These are phyloP conservation scores for Alternaria sp. DNA, from an alignment of 2,329 filamentous ascomycete species.

Conservation along the genomic window DNA sequence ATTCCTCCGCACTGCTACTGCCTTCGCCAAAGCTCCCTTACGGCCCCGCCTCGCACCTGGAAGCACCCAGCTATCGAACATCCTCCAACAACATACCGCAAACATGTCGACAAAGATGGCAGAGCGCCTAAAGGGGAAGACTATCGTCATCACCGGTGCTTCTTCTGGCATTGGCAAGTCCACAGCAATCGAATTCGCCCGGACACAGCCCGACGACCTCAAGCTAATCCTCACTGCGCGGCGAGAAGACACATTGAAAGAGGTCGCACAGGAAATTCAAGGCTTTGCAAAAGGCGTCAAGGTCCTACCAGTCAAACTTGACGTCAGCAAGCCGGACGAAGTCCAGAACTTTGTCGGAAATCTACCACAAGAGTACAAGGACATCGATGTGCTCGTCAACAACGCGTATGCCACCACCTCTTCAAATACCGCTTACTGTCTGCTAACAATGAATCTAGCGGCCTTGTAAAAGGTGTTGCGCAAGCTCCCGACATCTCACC, in stretches of 20 bases:
- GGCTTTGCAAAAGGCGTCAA: constrained; percentile 76
- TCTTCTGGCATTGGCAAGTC: constrained; percentile 88
- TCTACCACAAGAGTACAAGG: constrained; percentile 80
- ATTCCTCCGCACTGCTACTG: constrained; percentile 23
- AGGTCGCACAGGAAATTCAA: constrained; percentile 77
- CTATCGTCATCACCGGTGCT: constrained; percentile 87
- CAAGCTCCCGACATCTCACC: constrained; percentile 82
- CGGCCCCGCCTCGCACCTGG: constrained; percentile 16
- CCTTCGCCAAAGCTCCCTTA: constrained; percentile 17
- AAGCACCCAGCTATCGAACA: constrained; percentile 10
- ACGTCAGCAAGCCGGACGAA: constrained; percentile 81
- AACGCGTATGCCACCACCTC: constrained; percentile 14
- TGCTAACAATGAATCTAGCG: constrained; percentile 51
- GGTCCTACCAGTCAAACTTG: constrained; percentile 81
- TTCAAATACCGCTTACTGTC: too few species aligned
- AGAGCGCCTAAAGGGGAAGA: constrained; percentile 91
- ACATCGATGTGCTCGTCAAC: constrained; percentile 90
- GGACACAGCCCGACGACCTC: constrained; percentile 78
- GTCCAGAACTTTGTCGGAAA: constrained; percentile 73
- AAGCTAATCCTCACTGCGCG: constrained; percentile 90
- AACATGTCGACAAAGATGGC: constrained; percentile 74
- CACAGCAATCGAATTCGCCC: constrained; percentile 90
- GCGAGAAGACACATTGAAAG: constrained; percentile 76
- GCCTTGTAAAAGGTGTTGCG: constrained; percentile 86
- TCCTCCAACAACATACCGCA: constrained; percentile 34